These are phyloP conservation scores for Telfairia occidentalis DNA, from an alignment of 331 rosid genomes.

Conservation along the genomic window DNA sequence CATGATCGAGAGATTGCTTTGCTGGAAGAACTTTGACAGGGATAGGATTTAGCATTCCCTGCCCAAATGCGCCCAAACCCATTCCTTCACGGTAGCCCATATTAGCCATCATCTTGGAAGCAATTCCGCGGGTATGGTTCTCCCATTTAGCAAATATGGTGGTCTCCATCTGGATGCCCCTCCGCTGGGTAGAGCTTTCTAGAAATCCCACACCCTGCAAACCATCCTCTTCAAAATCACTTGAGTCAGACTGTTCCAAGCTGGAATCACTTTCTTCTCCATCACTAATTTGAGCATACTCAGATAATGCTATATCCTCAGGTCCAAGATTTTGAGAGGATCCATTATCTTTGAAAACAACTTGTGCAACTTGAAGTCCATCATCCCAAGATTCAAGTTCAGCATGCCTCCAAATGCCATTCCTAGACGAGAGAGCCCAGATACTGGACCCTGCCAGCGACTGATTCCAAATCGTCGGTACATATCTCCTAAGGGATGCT, in stretches of 20 bases:
- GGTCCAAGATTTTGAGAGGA: slow-evolving; percentile 52
- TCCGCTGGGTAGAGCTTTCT: slow-evolving; percentile 51
- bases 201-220: slow-evolving; percentile 73
- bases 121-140: slow-evolving; percentile 88
- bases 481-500: slow-evolving; percentile 51
- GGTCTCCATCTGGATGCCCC: slow-evolving; percentile 77
- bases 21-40: slow-evolving; percentile 70
- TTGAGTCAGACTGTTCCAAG: slow-evolving; percentile 41
- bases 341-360: slow-evolving; percentile 73
- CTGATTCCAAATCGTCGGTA: slow-evolving; percentile 60
- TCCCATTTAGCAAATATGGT: slow-evolving; percentile 94
- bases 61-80: slow-evolving; percentile 87
- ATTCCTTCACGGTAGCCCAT: slow-evolving; percentile 89
- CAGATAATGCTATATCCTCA: slow-evolving; percentile 55
- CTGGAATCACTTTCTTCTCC: slow-evolving; percentile 52
- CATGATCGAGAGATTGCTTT: slow-evolving; percentile 82
- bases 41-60: slow-evolving; percentile 73
- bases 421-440: slow-evolving; percentile 58
- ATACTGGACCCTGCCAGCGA: slow-evolving; percentile 66
- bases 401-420: slow-evolving; percentile 79
- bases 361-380: slow-evolving; percentile 45
- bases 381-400: slow-evolving; percentile 87
- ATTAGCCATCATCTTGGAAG: slow-evolving; percentile 97
- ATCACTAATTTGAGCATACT: slow-evolving; percentile 42
- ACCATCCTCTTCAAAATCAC: slow-evolving; percentile 54